Evolutionary conservation across 495 filamentous ascomycete genomes (phyloP).

Genomic region (Letharia lupina): DNA sequence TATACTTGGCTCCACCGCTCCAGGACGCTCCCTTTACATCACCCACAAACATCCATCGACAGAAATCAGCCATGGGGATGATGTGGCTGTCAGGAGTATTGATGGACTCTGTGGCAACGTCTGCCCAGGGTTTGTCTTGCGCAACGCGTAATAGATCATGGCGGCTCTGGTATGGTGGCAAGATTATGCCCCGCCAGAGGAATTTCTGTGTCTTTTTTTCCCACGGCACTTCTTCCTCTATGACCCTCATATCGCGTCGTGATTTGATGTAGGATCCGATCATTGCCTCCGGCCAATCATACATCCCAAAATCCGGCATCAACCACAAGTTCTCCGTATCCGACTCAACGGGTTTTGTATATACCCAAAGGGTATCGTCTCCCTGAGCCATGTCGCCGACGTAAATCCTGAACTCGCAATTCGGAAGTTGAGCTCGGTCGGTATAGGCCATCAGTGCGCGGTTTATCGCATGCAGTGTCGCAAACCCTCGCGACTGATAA

Average conservation of each 20-base stretch:
- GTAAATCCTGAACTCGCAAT: background rate
- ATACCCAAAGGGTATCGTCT: background rate
- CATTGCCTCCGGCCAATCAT: background rate
- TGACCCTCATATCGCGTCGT: background rate
- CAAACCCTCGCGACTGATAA: background rate
- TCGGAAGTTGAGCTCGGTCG: background rate
- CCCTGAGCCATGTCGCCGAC: background rate
- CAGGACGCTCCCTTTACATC: conserved; percentile 51
- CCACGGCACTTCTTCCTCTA: background rate
- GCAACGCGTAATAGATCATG: background rate
- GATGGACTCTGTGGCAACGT: background rate
- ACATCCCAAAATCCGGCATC: background rate
- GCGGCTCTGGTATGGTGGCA: background rate
- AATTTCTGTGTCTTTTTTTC: background rate
- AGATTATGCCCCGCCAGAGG: background rate
- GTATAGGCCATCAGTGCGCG: background rate
- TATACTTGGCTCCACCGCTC: conserved; percentile 52
- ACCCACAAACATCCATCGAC: conserved; percentile 49
- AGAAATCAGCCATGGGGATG: conserved; percentile 47
- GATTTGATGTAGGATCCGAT: background rate
- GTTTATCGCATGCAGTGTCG: background rate
- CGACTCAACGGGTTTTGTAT: background rate
- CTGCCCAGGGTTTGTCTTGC: background rate
- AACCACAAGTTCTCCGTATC: background rate
- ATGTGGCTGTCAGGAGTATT: background rate